Conservation (phyloP, 164 flowering plant genomes). For the Brasenia schreberi region DNA sequence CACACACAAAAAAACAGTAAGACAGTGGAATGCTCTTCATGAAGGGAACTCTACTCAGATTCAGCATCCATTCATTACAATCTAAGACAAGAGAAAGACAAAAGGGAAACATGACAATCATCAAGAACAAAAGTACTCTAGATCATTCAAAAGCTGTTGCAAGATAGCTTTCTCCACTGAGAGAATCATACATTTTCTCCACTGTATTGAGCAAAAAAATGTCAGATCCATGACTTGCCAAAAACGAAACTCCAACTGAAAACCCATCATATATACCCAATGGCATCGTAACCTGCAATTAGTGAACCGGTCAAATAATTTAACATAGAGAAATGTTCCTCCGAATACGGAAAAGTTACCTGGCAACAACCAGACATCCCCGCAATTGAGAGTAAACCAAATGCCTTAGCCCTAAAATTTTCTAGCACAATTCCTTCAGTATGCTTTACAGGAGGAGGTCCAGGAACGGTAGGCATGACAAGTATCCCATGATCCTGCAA, state of each 20-base stretch:
- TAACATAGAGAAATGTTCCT: background rate
- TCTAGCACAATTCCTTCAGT: conserved; percentile 41
- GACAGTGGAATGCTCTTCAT: too few species aligned
- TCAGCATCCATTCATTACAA: too few species aligned
- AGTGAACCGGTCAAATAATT: background rate
- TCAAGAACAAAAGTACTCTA: background rate
- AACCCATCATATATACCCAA: conserved; percentile 50
- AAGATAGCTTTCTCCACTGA: conserved; percentile 3
- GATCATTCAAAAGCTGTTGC: background rate
- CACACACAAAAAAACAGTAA: too few species aligned
- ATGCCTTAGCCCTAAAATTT: conserved; percentile 53
- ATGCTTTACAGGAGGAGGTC: conserved; percentile 69
- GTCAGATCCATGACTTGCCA: conserved; percentile 81
- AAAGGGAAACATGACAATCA: too few species aligned
- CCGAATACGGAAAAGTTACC: conserved; percentile 22
- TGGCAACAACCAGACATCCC: conserved; percentile 84
- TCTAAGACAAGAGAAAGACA: too few species aligned
- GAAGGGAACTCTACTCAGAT: too few species aligned
- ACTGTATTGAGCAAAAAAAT: conserved; percentile 56
- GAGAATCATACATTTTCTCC: conserved; percentile 31
- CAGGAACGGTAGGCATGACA: conserved; percentile 79
- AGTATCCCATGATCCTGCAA: conserved; percentile 59
- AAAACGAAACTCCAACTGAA: conserved; percentile 64
- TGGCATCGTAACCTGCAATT: conserved; percentile 69
- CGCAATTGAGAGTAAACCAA: conserved; percentile 68